phyloP scores from a whole-genome alignment of 345 rosid genomes.

The Gossypium longicalyx region DNA sequence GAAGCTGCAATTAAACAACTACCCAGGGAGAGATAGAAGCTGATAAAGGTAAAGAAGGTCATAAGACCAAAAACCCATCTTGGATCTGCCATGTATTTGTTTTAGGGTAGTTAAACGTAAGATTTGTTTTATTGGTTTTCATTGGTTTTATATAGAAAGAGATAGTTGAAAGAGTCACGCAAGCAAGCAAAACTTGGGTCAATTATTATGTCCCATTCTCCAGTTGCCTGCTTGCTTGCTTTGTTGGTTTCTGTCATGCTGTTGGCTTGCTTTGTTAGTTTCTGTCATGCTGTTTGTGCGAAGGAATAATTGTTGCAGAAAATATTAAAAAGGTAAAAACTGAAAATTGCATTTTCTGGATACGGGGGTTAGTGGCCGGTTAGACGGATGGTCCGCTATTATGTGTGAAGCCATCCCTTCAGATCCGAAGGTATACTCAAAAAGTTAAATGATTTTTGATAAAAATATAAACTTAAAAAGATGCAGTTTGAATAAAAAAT shows the following conservation, averaged over 20 bases:
- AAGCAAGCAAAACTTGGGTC: neutral
- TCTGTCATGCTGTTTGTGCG: neutral
- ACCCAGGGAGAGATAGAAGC: constrained; percentile 26
- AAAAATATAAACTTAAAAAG: no score
- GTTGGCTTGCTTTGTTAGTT: neutral
- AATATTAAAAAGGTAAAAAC: neutral
- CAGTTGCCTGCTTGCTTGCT: neutral
- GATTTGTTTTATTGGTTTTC: neutral
- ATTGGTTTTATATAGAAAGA: neutral
- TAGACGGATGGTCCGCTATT: no score
- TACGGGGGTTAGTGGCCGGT: no score
- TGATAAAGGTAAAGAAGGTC: constrained; percentile 10
- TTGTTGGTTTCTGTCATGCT: neutral
- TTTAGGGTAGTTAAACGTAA: neutral
- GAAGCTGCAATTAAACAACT: constrained; percentile 12
- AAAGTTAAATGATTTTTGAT: no score
- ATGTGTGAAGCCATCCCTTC: no score
- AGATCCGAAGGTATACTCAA: no score
- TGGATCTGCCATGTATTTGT: neutral
- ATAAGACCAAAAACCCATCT: constrained; percentile 5
- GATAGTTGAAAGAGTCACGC: neutral
- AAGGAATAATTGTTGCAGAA: neutral
- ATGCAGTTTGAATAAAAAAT: no score
- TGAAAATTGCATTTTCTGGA: no score
- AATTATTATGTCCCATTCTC: neutral